Conservation (phyloP, 495 filamentous ascomycete species). For the Neurospora sp. region DNA sequence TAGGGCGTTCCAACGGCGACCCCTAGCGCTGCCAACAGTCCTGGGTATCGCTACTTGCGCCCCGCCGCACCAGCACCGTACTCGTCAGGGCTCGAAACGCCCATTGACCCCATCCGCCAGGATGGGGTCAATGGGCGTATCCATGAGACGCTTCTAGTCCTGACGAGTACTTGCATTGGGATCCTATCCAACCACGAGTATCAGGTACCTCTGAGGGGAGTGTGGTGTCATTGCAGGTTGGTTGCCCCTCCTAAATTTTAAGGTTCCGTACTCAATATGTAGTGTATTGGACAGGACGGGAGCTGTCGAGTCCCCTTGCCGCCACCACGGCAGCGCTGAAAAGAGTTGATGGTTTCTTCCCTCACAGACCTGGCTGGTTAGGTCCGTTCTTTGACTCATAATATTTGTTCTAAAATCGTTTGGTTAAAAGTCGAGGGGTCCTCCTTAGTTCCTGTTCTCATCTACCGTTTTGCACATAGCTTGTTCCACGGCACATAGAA, state of each 20-base stretch:
- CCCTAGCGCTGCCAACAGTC: not conserved
- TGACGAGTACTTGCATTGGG: not conserved
- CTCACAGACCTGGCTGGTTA: not conserved
- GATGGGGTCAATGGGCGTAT: too few species aligned
- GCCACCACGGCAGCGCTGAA: not conserved
- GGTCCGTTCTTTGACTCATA: not conserved
- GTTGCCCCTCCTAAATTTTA: not conserved
- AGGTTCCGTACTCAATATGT: not conserved
- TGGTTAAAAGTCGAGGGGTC: not conserved
- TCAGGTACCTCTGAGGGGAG: not conserved
- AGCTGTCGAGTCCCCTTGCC: not conserved
- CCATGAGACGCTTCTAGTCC: too few species aligned
- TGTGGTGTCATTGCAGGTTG: not conserved
- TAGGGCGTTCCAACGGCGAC: not conserved
- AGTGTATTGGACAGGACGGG: too few species aligned
- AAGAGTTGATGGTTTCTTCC: not conserved
- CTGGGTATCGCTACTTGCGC: not conserved
- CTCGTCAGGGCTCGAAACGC: too few species aligned
- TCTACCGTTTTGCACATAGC: not conserved
- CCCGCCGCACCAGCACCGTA: not conserved
- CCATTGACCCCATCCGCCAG: too few species aligned
- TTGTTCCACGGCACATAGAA: not conserved
- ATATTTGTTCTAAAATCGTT: not conserved
- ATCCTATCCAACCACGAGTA: not conserved
- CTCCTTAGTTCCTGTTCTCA: not conserved